Percentiles rank a stretch among this genome's conserved stretches.
These are phyloP conservation scores for Oxyria digyna DNA, from an alignment of 148 eudicot species.

Conservation along the genomic window DNA sequence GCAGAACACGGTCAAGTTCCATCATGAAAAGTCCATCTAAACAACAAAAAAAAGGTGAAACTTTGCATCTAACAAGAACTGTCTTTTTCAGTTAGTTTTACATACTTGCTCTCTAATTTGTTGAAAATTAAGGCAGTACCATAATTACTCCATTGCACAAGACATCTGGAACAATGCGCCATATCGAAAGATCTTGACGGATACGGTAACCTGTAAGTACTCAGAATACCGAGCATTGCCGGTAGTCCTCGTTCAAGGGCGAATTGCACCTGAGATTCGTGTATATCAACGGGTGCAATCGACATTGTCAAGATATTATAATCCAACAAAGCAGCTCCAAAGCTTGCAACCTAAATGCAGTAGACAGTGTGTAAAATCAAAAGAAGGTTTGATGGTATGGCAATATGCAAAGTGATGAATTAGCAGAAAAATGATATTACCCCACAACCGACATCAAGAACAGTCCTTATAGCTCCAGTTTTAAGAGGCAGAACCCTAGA, in stretches of 20 bases:
- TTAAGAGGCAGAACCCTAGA: constrained; percentile 25
- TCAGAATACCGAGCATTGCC: constrained; percentile 42
- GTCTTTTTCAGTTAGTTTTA: too few species aligned
- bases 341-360: constrained; percentile 47
- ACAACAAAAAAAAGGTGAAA: neutral
- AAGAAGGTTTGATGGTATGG: too few species aligned
- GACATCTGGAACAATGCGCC: constrained; percentile 59
- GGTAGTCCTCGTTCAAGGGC: constrained; percentile 54
- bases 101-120: too few species aligned
- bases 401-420: neutral
- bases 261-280: constrained; percentile 58
- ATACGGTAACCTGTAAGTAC: constrained; percentile 38
- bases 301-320: constrained; percentile 47
- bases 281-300: constrained; percentile 44
- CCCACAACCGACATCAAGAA: constrained; percentile 57
- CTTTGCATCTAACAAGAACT: neutral
- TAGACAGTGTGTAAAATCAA: neutral
- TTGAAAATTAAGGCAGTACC: constrained; percentile 19
- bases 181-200: constrained; percentile 50
- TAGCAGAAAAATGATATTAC: constrained; percentile 14
- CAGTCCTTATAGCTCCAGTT: constrained; percentile 35
- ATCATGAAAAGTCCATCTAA: constrained; percentile 52
- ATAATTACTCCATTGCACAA: constrained; percentile 41
- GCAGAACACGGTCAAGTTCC: constrained; percentile 60
- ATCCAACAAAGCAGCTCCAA: constrained; percentile 38